Conservation (phyloP, 225 moss, liverwort and hornwort genomes). For the Takakia lepidozioides region DNA sequence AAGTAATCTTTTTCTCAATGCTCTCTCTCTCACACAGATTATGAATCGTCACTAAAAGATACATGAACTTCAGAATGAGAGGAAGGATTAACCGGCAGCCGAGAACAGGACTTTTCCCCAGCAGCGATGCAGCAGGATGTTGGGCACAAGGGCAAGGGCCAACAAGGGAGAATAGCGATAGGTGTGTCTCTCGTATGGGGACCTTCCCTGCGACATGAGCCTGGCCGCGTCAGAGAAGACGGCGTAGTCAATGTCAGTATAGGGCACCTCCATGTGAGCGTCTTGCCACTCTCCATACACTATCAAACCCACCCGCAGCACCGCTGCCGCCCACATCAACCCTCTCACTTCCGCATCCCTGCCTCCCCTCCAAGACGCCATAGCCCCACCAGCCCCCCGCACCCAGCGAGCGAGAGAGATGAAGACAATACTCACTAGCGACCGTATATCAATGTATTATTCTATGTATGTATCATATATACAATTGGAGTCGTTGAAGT, state of each 20-base stretch:
- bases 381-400: too few species aligned
- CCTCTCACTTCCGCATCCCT: too few species aligned
- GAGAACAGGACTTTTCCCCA: constrained; percentile 96
- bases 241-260: constrained; percentile 90
- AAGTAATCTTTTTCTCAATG: background rate
- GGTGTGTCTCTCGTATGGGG: constrained; percentile 72
- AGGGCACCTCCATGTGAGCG: constrained; percentile 74
- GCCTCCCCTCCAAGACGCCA: too few species aligned
- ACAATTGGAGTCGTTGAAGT: too few species aligned
- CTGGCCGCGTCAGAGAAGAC: constrained; percentile 91
- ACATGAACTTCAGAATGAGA: too few species aligned
- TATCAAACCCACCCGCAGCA: constrained; percentile 65
- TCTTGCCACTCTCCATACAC: constrained; percentile 91
- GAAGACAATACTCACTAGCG: too few species aligned
- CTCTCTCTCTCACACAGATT: background rate
- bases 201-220: constrained; percentile 61
- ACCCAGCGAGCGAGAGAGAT: too few species aligned
- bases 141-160: constrained; percentile 73
- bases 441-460: too few species aligned
- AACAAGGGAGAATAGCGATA: constrained; percentile 89
- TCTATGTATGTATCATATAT: too few species aligned
- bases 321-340: constrained; percentile 30
- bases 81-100: constrained; percentile 35
- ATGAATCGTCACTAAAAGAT: too few species aligned
- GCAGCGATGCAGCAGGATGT: constrained; percentile 67